Base-by-base conservation (phyloP, 2,329 filamentous ascomycete genomes). In the Albifimbria verrucaria region DNA sequence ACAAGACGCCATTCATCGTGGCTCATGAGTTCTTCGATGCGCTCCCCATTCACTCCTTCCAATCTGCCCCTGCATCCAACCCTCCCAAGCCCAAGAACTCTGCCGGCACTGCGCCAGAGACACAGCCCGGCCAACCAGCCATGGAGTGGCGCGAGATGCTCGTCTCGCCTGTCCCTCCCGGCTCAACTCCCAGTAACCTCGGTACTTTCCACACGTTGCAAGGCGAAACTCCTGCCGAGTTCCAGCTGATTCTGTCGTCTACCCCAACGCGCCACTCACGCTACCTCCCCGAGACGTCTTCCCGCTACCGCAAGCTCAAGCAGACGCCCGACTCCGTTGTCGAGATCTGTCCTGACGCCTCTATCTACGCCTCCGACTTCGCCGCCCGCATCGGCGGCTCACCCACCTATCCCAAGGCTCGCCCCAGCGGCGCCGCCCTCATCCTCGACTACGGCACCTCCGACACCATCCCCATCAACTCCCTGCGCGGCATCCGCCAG, bases 11-110 rank as follows among this genome's bases (percentile, higher is more conserved):
- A 1, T 95, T 97, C 70, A 96, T 99, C 55, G 83, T 97, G 48
- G 94, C 94, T 4, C 94, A 99, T 69, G 94, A 99, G 68, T 97
- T 99, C 78, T 99, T 99, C 74, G 94, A 99, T 62, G 94, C 94
- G 2, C 85, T 99, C 1, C 94, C 94, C 28, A 97, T 99, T 61
- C 92, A 99, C 69, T 87, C 90, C 55, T 99, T 99, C 68, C 88
- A 97, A 70, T 88, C 90, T 15, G 80, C 93, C 49, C 67, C 72
- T 6, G 69, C 76, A 24, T 26, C 52, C 56, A 52, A 28, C 56
- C 52, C 42, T 55, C 44, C 41, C 53, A 49, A 11, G 52, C 47
- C 12, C 69, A 79, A 44, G 74, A 75, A 57, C 36, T 65, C 78
- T 53, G 59, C 72, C 61, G 56, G 69, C 58, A 59, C 63, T 71